Evolutionary conservation across 257 asterid species (phyloP), one percentile per base, ranked within the genome.

Genomic region (Ehretia macrophylla): DNA sequence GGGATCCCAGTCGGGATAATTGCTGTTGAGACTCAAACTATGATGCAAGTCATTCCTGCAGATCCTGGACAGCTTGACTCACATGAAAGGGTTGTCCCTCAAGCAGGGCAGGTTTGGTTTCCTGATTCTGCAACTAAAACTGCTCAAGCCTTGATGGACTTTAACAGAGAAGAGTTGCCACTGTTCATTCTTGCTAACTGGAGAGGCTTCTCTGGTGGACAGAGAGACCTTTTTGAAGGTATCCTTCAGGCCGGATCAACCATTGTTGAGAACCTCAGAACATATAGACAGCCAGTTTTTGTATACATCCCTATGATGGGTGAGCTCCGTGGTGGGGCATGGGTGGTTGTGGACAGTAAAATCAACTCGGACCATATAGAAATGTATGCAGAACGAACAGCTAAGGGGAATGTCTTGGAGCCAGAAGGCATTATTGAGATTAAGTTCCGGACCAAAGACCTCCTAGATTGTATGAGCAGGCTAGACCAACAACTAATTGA

Each of bases 121-220:
- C 99, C 97, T 0, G 97, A 93, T 73, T 93, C 99, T 0, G 97
- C 99, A 4, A 60, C 84, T 11, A 93, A 93, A 81, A 86, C 99
- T 1, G 94, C 99, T 55, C 99, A 89, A 68, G 99, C 99, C 0
- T 65, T 93, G 86, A 80, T 85, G 87, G 99, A 93, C 70, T 89
- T 89, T 57, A 89, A 93, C 59, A 40, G 81, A 27, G 99, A 93
- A 68, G 96, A 76, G 76, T 69, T 93, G 8, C 99, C 99, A 0
- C 91, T 93, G 22, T 89, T 93, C 80, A 81, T 93, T 67, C 97
- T 93, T 32, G 97, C 99, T 18, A 93, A 93, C 75, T 93, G 97
- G 97, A 80, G 99, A 74, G 99, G 97, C 50, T 93, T 93, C 74
- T 93, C 99, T 0, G 99, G 99, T 10, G 99, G 99, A n/a, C 99